These are phyloP conservation scores for Zymoseptoria pseudotritici DNA, from an alignment of 2,329 filamentous ascomycete species.

Conservation along the genomic window DNA sequence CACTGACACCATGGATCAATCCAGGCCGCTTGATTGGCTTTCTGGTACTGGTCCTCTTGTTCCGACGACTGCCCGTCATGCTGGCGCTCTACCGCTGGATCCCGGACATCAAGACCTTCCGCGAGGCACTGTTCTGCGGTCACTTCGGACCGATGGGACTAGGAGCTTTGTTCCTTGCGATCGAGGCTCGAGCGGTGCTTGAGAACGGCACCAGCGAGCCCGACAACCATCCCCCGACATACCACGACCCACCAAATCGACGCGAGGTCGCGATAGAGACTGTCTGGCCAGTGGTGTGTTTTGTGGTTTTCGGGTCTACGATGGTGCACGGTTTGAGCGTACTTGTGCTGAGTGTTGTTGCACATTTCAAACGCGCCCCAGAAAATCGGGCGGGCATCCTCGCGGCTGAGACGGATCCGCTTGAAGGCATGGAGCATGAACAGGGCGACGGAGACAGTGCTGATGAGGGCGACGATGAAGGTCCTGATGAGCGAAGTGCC, in stretches of 20 bases:
- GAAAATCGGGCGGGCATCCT: slow-evolving; percentile 44
- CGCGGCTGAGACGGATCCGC: slow-evolving; percentile 43
- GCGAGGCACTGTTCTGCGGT: slow-evolving; percentile 48
- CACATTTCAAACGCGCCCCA: slow-evolving; percentile 41
- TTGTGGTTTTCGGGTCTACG: slow-evolving; percentile 47
- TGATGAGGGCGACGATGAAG: slow-evolving; percentile 12
- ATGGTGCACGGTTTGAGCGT: slow-evolving; percentile 50
- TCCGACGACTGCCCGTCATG: slow-evolving; percentile 48
- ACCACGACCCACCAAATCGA: slow-evolving; percentile 27
- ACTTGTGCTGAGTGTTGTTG: slow-evolving; percentile 41
- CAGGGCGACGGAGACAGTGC: slow-evolving; percentile 31
- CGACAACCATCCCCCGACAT: slow-evolving; percentile 36
- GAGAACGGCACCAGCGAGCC: slow-evolving; percentile 44
- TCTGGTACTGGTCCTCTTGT: slow-evolving; percentile 43
- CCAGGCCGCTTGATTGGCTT: slow-evolving; percentile 39
- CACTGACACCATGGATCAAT: slow-evolving; percentile 36
- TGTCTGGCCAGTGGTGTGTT: slow-evolving; percentile 50
- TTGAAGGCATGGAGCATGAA: slow-evolving; percentile 46
- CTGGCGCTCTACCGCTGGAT: slow-evolving; percentile 41
- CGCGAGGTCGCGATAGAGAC: slow-evolving; percentile 36
- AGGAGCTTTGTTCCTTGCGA: slow-evolving; percentile 49
- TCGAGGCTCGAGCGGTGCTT: slow-evolving; percentile 47
- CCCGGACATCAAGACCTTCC: slow-evolving; percentile 43
- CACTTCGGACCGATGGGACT: slow-evolving; percentile 54
- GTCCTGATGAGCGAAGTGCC: background rate